Conservation (phyloP, 2,329 filamentous ascomycete genomes). For the Botrytis aclada region DNA sequence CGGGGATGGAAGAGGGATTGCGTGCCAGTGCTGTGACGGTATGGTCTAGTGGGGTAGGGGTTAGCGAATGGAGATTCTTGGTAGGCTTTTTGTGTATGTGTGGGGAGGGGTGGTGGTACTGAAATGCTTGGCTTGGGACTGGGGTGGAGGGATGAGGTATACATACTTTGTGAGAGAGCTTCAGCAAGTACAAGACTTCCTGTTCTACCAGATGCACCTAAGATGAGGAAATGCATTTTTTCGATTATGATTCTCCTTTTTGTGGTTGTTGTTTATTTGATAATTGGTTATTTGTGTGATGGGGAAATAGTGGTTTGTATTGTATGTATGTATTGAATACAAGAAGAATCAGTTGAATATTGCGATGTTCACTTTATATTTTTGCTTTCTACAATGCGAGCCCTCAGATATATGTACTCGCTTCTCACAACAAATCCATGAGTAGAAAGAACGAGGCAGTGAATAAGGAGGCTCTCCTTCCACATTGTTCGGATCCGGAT, state of each 20-base stretch:
- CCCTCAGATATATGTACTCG: constrained; percentile 2
- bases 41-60: constrained; percentile 36
- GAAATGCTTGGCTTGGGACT: neutral
- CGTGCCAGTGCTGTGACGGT: constrained; percentile 48
- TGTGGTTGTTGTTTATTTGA: neutral
- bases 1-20: constrained; percentile 38
- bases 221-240: constrained; percentile 44
- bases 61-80: constrained; percentile 3
- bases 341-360: neutral
- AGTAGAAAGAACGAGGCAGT: neutral
- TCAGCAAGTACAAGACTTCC: constrained; percentile 44
- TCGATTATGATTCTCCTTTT: neutral
- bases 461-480: neutral
- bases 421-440: neutral
- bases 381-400: neutral
- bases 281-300: neutral
- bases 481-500: neutral
- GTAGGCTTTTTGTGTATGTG: neutral
- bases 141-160: neutral
- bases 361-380: neutral
- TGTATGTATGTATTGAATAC: neutral
- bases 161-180: constrained; percentile 36
- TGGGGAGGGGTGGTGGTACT: neutral
- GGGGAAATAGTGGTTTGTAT: too few species aligned
- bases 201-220: constrained; percentile 48